Percentiles rank a stretch among this genome's conserved stretches.
These are phyloP conservation scores for Noccaea bulbosa DNA, from an alignment of 345 rosid species.

Conservation along the genomic window DNA sequence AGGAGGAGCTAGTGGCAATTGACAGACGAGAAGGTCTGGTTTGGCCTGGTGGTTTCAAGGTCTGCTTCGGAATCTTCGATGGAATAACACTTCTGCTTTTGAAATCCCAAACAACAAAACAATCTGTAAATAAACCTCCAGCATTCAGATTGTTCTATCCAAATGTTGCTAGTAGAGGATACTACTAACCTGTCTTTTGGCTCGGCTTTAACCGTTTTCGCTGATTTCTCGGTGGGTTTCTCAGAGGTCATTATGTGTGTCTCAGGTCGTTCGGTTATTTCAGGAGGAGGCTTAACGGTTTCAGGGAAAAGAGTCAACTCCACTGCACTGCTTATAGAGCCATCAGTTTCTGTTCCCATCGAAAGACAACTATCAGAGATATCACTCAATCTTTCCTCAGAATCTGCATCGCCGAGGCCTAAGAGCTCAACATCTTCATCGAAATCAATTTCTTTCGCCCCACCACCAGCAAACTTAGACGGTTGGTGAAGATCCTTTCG, in stretches of 20 bases:
- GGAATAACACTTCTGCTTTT: slow-evolving; percentile 45
- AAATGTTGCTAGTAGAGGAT: slow-evolving; percentile 10
- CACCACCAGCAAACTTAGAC: slow-evolving; percentile 47
- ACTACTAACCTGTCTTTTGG: slow-evolving; percentile 62
- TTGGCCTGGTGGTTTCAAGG: slow-evolving; percentile 47
- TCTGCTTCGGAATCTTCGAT: slow-evolving; percentile 66
- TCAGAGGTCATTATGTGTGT: slow-evolving; percentile 33
- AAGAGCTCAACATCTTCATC: slow-evolving; percentile 74
- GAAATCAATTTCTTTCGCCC: slow-evolving; percentile 43
- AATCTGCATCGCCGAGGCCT: slow-evolving; percentile 72
- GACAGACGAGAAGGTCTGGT: slow-evolving; percentile 60
- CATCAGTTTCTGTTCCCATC: slow-evolving; percentile 93
- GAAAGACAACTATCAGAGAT: slow-evolving; percentile 91
- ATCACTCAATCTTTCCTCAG: slow-evolving; percentile 89
- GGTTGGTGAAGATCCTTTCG: slow-evolving; percentile 45
- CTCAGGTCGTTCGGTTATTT: slow-evolving; percentile 27
- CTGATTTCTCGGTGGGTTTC: slow-evolving; percentile 45
- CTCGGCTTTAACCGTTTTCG: slow-evolving; percentile 49
- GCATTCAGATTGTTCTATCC: background rate
- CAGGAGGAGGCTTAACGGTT: slow-evolving; percentile 46
- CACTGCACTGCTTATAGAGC: slow-evolving; percentile 65
- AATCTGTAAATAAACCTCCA: slow-evolving; percentile 8
- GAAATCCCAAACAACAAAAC: background rate
- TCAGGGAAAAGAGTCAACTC: slow-evolving; percentile 85
- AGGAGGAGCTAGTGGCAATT: slow-evolving; percentile 52